These are phyloP conservation scores for Escallonia herrerae DNA, from an alignment of 129 eudicot genomes.

Conservation along the genomic window DNA sequence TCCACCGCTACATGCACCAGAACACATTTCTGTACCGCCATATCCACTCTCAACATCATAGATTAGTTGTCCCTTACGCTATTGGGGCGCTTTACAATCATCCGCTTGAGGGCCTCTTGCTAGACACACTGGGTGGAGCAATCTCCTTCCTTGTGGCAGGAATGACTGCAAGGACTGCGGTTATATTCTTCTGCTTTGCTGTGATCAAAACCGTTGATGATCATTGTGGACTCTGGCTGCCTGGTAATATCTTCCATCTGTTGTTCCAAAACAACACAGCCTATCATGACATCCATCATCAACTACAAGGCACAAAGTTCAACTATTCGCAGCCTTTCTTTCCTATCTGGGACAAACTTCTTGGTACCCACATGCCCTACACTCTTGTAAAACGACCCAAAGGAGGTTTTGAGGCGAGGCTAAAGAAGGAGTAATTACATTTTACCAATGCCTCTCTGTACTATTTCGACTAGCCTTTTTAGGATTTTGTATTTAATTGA, in stretches of 20 bases:
- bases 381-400: slow-evolving; percentile 50
- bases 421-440: slow-evolving; percentile 38
- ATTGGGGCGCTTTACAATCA: slow-evolving; percentile 79
- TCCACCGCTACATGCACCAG: slow-evolving; percentile 88
- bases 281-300: slow-evolving; percentile 83
- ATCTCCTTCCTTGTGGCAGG: slow-evolving; percentile 67
- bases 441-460: slow-evolving; percentile 19
- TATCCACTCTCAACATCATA: slow-evolving; percentile 79
- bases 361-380: slow-evolving; percentile 66
- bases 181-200: slow-evolving; percentile 78
- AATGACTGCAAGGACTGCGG: slow-evolving; percentile 72
- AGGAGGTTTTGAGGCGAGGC: slow-evolving; percentile 71
- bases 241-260: slow-evolving; percentile 63
- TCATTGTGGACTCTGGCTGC: slow-evolving; percentile 76
- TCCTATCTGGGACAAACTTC: slow-evolving; percentile 76
- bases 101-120: slow-evolving; percentile 66
- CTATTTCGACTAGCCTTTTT: too few species aligned
- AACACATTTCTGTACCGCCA: slow-evolving; percentile 69
- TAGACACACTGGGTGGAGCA: slow-evolving; percentile 83
- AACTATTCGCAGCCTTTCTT: slow-evolving; percentile 84
- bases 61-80: slow-evolving; percentile 69
- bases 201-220: slow-evolving; percentile 69
- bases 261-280: slow-evolving; percentile 71
- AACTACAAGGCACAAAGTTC: slow-evolving; percentile 67
- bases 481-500: too few species aligned